phyloP scores from a whole-genome alignment of 176 grass and related monocot genomes.

The Hordeum marinum region DNA sequence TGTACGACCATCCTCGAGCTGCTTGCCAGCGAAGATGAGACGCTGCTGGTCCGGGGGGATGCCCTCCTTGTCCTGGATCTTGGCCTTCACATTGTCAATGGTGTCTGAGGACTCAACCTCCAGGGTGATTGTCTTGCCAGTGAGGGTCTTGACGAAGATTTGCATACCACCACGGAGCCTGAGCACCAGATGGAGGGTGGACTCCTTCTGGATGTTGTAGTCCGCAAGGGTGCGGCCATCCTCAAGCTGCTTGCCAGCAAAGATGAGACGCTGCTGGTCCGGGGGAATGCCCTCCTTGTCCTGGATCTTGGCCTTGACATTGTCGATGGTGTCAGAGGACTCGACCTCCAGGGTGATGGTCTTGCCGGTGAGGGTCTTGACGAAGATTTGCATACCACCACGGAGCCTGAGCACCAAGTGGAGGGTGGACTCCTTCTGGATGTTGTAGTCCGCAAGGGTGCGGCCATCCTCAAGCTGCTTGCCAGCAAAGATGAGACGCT shows the following conservation, averaged over 20 bases:
- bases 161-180: too few species aligned
- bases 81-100: slow-evolving; percentile 52
- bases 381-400: too few species aligned
- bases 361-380: too few species aligned
- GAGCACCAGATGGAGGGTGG: slow-evolving; percentile 44
- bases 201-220: slow-evolving; percentile 67
- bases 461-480: slow-evolving; percentile 89
- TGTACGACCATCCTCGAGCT: slow-evolving; percentile 78
- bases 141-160: too few species aligned
- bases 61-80: slow-evolving; percentile 67
- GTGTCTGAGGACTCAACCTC: slow-evolving; percentile 61
- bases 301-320: too few species aligned
- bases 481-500: slow-evolving; percentile 81
- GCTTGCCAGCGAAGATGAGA: slow-evolving; percentile 83
- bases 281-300: too few species aligned
- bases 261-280: slow-evolving; percentile 48
- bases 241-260: slow-evolving; percentile 53
- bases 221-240: slow-evolving; percentile 50
- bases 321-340: too few species aligned
- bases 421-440: slow-evolving; percentile 91
- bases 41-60: slow-evolving; percentile 84
- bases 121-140: slow-evolving; percentile 26
- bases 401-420: too few species aligned
- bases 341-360: too few species aligned
- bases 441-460: slow-evolving; percentile 85